Conservation (phyloP, 2,329 filamentous ascomycete genomes). For the Sporothrix curviconia region DNA sequence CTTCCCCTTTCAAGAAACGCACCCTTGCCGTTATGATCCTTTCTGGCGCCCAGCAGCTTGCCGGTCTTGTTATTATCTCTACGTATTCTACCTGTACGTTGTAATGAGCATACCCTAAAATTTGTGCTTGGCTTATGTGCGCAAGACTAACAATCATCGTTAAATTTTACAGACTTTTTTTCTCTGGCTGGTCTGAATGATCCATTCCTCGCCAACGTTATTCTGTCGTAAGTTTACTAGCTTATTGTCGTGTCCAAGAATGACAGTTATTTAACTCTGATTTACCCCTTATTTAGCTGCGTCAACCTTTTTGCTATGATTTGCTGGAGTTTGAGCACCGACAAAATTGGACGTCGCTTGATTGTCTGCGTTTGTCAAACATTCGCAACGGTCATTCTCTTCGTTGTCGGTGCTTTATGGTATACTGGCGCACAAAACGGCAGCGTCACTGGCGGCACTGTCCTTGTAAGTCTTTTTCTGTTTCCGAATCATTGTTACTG, state of each 20-base stretch:
- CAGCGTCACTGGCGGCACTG: neutral
- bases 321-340: neutral
- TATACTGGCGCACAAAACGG: neutral
- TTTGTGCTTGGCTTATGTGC: neutral
- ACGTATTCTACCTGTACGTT: neutral
- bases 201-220: neutral
- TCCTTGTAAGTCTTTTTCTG: neutral
- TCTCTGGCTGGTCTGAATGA: neutral
- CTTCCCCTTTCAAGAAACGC: neutral
- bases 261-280: too few relatives aligned
- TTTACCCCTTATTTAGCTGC: neutral
- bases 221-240: neutral
- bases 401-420: neutral
- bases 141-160: neutral
- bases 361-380: neutral
- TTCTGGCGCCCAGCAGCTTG: neutral
- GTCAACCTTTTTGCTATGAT: neutral
- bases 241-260: too few relatives aligned
- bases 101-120: too few relatives aligned
- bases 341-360: neutral
- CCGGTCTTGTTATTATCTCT: neutral
- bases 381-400: neutral
- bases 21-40: neutral
- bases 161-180: neutral
- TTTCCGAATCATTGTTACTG: too few relatives aligned